Conservation (phyloP, 805 yeast species). For the Candida glaebosa region DNA sequence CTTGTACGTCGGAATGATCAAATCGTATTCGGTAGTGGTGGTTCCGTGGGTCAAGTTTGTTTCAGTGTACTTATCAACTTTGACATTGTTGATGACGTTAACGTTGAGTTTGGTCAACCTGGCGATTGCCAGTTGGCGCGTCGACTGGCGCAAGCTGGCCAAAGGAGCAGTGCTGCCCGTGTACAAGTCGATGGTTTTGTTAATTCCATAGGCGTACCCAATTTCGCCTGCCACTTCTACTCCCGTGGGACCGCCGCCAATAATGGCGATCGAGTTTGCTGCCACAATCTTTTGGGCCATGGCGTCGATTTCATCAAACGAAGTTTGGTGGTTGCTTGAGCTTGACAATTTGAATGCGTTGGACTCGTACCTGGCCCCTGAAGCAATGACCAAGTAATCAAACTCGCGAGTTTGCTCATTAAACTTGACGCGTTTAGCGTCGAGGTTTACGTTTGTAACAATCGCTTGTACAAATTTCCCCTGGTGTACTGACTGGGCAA, state of each 20-base stretch:
- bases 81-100: constrained; percentile 18
- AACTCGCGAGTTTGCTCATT: constrained; percentile 14
- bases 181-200: constrained; percentile 22
- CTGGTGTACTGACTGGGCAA: constrained; percentile 12
- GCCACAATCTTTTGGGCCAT: constrained; percentile 13
- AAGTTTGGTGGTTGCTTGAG: constrained; percentile 10
- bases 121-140: constrained; percentile 11
- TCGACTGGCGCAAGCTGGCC: constrained; percentile 12
- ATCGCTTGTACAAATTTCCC: constrained; percentile 21
- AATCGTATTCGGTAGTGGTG: constrained; percentile 22
- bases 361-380: constrained; percentile 23
- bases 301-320: constrained; percentile 15
- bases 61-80: constrained; percentile 7
- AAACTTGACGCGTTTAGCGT: constrained; percentile 15
- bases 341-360: constrained; percentile 25
- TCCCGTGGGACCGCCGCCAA: constrained; percentile 42
- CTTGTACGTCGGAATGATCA: constrained; percentile 25
- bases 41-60: constrained; percentile 14
- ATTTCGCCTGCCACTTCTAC: constrained; percentile 39
- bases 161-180: constrained; percentile 21
- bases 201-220: constrained; percentile 15
- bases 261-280: constrained; percentile 28
- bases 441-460: constrained; percentile 25
- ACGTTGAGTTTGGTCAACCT: constrained; percentile 18
- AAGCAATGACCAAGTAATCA: constrained; percentile 34